A percentile compares a stretch with the other conserved stretches of the same genome.
These are phyloP conservation scores for Haplosporangium sp. DNA, from an alignment of 371 early-diverging fungal genomes.

Conservation along the genomic window DNA sequence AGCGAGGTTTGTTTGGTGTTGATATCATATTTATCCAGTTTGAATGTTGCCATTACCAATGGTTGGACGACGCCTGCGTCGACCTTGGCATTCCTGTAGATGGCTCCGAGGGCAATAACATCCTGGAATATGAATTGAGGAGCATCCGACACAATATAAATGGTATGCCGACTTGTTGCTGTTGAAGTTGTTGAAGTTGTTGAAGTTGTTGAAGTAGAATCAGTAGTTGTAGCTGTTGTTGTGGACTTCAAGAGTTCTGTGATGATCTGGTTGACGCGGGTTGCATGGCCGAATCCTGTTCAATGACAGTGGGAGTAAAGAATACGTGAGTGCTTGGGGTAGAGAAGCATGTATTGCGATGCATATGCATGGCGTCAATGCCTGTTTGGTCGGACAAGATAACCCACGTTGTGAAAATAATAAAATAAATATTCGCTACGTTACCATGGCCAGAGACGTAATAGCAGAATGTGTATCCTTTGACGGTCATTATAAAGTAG, in stretches of 20 bases:
- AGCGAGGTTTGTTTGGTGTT: too few species aligned
- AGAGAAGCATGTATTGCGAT: neutral
- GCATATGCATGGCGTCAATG: neutral
- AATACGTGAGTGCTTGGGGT: neutral
- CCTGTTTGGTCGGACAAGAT: too few species aligned
- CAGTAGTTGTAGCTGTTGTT: neutral
- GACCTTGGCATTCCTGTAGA: slow-evolving; percentile 69
- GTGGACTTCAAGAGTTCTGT: slow-evolving; percentile 63
- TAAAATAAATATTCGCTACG: neutral
- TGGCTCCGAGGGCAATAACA: slow-evolving; percentile 65
- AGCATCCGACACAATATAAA: slow-evolving; percentile 74
- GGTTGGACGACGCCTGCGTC: slow-evolving; percentile 80
- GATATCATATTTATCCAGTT: too few species aligned
- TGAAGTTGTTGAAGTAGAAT: neutral
- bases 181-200: neutral
- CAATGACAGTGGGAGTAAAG: neutral
- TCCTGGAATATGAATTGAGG: slow-evolving; percentile 74
- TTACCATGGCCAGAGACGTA: slow-evolving; percentile 80
- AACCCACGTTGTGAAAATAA: neutral
- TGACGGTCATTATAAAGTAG: slow-evolving; percentile 2
- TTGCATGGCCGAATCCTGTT: slow-evolving; percentile 78
- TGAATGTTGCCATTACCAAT: slow-evolving; percentile 42
- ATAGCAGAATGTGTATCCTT: slow-evolving; percentile 66
- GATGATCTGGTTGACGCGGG: slow-evolving; percentile 71
- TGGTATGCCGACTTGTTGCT: slow-evolving; percentile 59